These are phyloP conservation scores for Trametes cubensis DNA, from an alignment of 768 basidiomycete genomes.

Conservation along the genomic window DNA sequence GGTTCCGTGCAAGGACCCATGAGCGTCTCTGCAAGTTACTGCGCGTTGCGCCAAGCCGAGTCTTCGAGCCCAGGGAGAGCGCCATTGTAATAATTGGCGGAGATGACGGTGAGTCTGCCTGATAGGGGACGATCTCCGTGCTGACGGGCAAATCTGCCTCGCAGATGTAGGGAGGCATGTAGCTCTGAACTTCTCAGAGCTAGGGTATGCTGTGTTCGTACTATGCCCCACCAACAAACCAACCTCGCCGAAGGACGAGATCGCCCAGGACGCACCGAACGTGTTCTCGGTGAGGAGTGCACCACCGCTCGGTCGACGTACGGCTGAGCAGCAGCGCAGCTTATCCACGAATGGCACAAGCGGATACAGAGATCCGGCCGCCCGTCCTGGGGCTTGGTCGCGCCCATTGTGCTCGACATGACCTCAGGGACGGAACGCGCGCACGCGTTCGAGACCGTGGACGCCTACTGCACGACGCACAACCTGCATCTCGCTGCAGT, in stretches of 20 bases:
- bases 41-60: slow-evolving; percentile 28
- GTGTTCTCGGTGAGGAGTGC: slow-evolving; percentile 33
- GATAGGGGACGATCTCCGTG: slow-evolving; percentile 12
- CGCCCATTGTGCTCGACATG: slow-evolving; percentile 36
- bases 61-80: slow-evolving; percentile 31
- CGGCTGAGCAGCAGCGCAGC: slow-evolving; percentile 24
- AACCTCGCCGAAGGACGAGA: not conserved
- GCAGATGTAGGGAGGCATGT: slow-evolving; percentile 36
- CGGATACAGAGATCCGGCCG: slow-evolving; percentile 34
- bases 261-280: slow-evolving; percentile 18
- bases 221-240: slow-evolving; percentile 29
- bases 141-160: slow-evolving; percentile 13
- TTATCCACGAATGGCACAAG: slow-evolving; percentile 39
- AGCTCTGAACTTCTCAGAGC: slow-evolving; percentile 37
- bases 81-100: slow-evolving; percentile 37
- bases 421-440: slow-evolving; percentile 33
- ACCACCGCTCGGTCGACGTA: not conserved
- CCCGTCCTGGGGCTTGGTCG: slow-evolving; percentile 35
- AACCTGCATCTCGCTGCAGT: slow-evolving; percentile 34
- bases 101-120: slow-evolving; percentile 29
- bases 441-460: slow-evolving; percentile 35
- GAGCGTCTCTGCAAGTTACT: slow-evolving; percentile 21
- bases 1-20: slow-evolving; percentile 13
- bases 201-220: slow-evolving; percentile 39
- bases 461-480: slow-evolving; percentile 35